Evolutionary conservation across 257 asterid species (phyloP).

Genomic region (Penstemon newberryi): DNA sequence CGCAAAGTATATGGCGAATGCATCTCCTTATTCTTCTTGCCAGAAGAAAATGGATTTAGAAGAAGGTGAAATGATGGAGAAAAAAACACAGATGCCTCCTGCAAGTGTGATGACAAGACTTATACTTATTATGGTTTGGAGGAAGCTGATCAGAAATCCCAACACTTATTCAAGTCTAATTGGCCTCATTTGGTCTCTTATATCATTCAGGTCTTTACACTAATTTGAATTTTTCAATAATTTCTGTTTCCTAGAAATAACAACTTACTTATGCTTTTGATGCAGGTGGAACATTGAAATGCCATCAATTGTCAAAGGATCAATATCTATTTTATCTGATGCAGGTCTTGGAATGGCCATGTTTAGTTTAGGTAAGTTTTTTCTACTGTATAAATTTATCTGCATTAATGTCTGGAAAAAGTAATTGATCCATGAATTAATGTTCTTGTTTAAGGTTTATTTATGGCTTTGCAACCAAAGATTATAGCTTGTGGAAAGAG

Average conservation of each 20-base stretch:
- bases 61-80: constrained; percentile 43
- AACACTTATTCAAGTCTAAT: constrained; percentile 83
- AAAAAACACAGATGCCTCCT: constrained; percentile 86
- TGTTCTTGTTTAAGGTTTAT: constrained; percentile 49
- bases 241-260: too few species aligned
- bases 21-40: constrained; percentile 58
- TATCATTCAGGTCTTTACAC: constrained; percentile 64
- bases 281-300: constrained; percentile 84
- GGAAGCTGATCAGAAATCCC: constrained; percentile 91
- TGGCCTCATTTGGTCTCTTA: constrained; percentile 85
- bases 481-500: constrained; percentile 84
- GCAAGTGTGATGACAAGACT: constrained; percentile 95
- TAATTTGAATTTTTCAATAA: too few species aligned
- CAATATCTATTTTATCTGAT: constrained; percentile 87
- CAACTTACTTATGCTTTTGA: not conserved
- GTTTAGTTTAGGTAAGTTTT: constrained; percentile 77
- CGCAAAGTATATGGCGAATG: constrained; percentile 39
- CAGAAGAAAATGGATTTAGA: constrained; percentile 57
- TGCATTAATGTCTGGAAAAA: not conserved
- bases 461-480: constrained; percentile 97
- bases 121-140: constrained; percentile 91
- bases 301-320: constrained; percentile 83
- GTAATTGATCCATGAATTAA: not conserved
- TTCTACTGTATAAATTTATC: not conserved
- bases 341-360: constrained; percentile 99